Evolutionary conservation across 257 asterid species (phyloP).

Genomic region (Salvia rosmarinus): DNA sequence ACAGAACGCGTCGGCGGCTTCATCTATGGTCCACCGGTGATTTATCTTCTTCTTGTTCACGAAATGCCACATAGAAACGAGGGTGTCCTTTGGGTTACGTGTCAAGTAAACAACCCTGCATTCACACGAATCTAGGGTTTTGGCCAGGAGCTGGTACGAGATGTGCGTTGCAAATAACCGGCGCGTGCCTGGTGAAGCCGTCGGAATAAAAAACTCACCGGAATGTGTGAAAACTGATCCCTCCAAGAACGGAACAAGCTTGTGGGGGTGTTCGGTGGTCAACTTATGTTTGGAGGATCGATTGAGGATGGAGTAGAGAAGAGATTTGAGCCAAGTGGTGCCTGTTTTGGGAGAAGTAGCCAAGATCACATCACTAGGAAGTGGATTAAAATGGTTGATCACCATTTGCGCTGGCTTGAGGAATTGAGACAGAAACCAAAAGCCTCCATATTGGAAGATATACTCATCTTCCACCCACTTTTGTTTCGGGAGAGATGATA

Average conservation of each 20-base stretch:
- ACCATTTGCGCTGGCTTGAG: constrained; percentile 12
- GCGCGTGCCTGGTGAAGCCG: not conserved
- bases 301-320: constrained; percentile 28
- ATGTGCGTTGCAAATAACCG: constrained; percentile 34
- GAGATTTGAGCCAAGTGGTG: constrained; percentile 43
- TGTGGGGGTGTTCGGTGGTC: constrained; percentile 33
- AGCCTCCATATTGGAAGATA: constrained; percentile 26
- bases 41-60: constrained; percentile 30
- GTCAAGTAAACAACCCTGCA: constrained; percentile 33
- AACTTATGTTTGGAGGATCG: constrained; percentile 21
- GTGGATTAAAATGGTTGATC: constrained; percentile 34
- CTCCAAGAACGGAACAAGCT: constrained; percentile 36
- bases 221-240: not conserved
- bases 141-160: constrained; percentile 26
- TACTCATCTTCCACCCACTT: constrained; percentile 32
- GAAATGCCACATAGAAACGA: constrained; percentile 53
- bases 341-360: constrained; percentile 42
- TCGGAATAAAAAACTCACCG: not conserved
- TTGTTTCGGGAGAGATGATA: constrained; percentile 20
- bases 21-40: constrained; percentile 30
- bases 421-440: constrained; percentile 29
- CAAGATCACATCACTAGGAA: constrained; percentile 29
- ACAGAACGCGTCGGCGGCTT: constrained; percentile 40
- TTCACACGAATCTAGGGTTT: constrained; percentile 29
- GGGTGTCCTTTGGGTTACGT: constrained; percentile 50